Evolutionary conservation across 164 flowering plant genomes (phyloP).

Genomic region (Macadamia integrifolia): DNA sequence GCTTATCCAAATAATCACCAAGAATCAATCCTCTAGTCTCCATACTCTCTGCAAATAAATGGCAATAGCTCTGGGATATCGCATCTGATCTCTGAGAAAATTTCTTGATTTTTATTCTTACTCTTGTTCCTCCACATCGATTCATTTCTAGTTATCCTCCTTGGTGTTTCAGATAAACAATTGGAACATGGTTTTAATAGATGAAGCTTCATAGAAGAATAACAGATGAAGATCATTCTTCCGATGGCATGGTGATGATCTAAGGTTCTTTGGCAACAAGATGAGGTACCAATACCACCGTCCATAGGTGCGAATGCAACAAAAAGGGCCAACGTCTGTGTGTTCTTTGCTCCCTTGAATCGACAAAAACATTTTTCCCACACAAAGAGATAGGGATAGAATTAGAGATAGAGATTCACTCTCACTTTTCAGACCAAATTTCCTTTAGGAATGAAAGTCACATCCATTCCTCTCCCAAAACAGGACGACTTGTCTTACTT

Average conservation of each 20-base stretch:
- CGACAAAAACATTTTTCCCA: no score
- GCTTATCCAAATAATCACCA: no score
- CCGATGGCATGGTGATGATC: slow-evolving; percentile 8
- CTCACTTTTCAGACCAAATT: no score
- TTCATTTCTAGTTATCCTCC: not conserved
- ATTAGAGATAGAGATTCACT: no score
- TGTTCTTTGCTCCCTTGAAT: no score
- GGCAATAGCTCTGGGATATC: slow-evolving; percentile 2
- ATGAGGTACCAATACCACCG: no score
- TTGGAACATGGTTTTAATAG: not conserved
- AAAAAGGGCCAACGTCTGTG: no score
- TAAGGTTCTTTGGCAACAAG: slow-evolving; percentile 1
- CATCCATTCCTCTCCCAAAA: slow-evolving; percentile 18
- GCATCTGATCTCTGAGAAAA: slow-evolving; percentile 7
- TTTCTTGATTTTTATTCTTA: not conserved
- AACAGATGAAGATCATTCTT: not conserved
- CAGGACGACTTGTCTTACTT: slow-evolving; percentile 28
- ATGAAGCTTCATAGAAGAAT: slow-evolving; percentile 4
- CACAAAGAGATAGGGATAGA: no score
- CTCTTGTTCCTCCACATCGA: not conserved
- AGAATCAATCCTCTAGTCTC: not conserved
- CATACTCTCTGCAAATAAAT: not conserved
- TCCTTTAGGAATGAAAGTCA: slow-evolving; percentile 28
- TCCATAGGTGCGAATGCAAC: no score
- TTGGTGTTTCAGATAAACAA: not conserved